These are phyloP conservation scores for Chlorella ohadii DNA, from an alignment of 139 green algal genomes.

Conservation along the genomic window DNA sequence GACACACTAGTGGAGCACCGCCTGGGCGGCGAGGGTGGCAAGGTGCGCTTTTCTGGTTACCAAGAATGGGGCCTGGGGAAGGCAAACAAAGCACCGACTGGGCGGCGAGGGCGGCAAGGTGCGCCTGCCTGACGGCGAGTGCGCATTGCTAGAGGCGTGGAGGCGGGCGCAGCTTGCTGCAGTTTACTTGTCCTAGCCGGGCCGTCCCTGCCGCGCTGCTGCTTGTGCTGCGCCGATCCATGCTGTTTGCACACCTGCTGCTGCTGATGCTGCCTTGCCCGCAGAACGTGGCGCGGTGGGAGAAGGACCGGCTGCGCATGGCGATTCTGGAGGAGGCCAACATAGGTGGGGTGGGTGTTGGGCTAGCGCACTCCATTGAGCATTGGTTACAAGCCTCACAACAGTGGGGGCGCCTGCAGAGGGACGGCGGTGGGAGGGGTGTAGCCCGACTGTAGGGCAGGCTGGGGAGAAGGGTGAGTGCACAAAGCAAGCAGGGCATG, in stretches of 20 bases:
- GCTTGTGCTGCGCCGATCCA: neutral
- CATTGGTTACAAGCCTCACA: too few relatives aligned
- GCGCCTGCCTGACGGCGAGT: neutral
- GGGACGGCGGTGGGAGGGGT: too few relatives aligned
- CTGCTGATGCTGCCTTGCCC: neutral
- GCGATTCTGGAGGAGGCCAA: conserved; percentile 81
- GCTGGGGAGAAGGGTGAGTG: too few relatives aligned
- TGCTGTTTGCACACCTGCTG: neutral
- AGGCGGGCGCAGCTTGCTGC: too few relatives aligned
- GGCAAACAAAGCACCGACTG: conserved; percentile 54
- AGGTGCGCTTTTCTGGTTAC: conserved; percentile 25
- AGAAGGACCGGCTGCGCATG: conserved; percentile 64
- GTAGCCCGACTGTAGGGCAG: too few relatives aligned
- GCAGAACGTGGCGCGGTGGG: conserved; percentile 31
- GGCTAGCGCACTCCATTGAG: too few relatives aligned
- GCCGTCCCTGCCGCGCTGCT: too few relatives aligned
- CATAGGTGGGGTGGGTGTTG: conserved; percentile 65
- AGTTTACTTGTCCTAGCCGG: too few relatives aligned
- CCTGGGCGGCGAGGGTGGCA: conserved; percentile 36
- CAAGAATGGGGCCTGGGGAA: too few relatives aligned
- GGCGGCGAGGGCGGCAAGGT: conserved; percentile 36
- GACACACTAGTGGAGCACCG: conserved; percentile 67
- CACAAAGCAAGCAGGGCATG: too few relatives aligned
- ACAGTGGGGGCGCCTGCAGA: too few relatives aligned
- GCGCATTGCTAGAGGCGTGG: too few relatives aligned